A percentile compares a stretch with the other conserved stretches of the same genome.
Conservation (phyloP, 2,329 filamentous ascomycete species). For the Pezicula rhizophila region DNA sequence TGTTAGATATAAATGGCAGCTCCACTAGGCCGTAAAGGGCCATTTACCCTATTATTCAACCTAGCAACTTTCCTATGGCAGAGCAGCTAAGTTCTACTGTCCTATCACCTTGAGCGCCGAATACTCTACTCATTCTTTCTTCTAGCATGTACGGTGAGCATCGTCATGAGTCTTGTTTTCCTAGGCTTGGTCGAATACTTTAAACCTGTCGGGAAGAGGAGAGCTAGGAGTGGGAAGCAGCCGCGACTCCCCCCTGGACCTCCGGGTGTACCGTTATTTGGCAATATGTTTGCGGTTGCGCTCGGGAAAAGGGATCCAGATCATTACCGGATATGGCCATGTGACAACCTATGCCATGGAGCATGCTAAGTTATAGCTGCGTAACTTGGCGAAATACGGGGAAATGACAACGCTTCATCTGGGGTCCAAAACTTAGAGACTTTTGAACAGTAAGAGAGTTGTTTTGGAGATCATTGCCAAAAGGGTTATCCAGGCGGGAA, state of each 20-base stretch:
- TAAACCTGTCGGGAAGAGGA: background rate
- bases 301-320: background rate
- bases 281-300: background rate
- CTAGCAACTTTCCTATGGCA: no score
- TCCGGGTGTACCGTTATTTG: background rate
- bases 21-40: no score
- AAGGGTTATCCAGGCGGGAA: constrained; percentile 28
- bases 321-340: background rate
- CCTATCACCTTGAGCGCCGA: no score
- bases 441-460: constrained; percentile 29
- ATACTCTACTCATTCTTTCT: no score
- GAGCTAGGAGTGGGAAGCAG: no score
- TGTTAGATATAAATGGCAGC: no score
- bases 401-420: constrained; percentile 17
- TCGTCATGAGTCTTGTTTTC: background rate
- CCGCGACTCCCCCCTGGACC: background rate
- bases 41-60: no score
- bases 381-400: constrained; percentile 6
- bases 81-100: no score
- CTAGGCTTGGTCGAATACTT: background rate
- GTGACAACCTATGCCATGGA: background rate
- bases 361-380: background rate
- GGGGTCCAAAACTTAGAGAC: constrained; percentile 27
- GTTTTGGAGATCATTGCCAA: constrained; percentile 29
- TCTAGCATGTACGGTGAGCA: background rate